A percentile compares a stretch with the other conserved stretches of the same genome.
phyloP scores from a whole-genome alignment of 305 asterid species.

The Andrographis paniculata region DNA sequence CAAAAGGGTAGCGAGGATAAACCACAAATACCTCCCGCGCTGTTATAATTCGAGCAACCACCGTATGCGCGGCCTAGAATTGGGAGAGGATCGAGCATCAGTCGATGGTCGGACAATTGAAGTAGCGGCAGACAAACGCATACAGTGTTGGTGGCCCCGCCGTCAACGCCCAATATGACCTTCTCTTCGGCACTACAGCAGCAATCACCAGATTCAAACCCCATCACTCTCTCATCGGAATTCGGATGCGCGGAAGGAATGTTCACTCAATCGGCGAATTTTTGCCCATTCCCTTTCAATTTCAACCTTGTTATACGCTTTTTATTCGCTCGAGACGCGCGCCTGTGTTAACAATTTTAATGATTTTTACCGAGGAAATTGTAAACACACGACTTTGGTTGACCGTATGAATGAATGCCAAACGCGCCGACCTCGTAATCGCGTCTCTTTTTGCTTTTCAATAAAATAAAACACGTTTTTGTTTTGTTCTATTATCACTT shows the following conservation, averaged over 20 bases:
- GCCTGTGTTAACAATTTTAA: no score
- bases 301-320: no score
- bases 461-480: no score
- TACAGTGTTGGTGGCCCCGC: slow-evolving; percentile 85
- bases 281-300: not conserved
- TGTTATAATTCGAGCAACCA: slow-evolving; percentile 92
- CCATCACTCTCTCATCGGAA: slow-evolving; percentile 22
- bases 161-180: slow-evolving; percentile 82
- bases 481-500: no score
- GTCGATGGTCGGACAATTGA: slow-evolving; percentile 33
- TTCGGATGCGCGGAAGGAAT: not conserved
- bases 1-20: not conserved
- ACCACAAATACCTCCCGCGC: slow-evolving; percentile 73
- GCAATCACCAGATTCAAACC: slow-evolving; percentile 29
- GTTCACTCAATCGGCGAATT: not conserved
- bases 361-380: not conserved
- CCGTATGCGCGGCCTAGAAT: slow-evolving; percentile 61
- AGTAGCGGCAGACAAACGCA: slow-evolving; percentile 79
- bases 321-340: no score
- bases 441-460: no score
- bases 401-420: no score
- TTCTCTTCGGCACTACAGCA: slow-evolving; percentile 20
- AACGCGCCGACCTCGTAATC: no score
- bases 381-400: not conserved
- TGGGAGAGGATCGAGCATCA: slow-evolving; percentile 68